These are phyloP conservation scores for Trypanosomatidae sp. DNA, from an alignment of 208 protist genomes.

Conservation along the genomic window DNA sequence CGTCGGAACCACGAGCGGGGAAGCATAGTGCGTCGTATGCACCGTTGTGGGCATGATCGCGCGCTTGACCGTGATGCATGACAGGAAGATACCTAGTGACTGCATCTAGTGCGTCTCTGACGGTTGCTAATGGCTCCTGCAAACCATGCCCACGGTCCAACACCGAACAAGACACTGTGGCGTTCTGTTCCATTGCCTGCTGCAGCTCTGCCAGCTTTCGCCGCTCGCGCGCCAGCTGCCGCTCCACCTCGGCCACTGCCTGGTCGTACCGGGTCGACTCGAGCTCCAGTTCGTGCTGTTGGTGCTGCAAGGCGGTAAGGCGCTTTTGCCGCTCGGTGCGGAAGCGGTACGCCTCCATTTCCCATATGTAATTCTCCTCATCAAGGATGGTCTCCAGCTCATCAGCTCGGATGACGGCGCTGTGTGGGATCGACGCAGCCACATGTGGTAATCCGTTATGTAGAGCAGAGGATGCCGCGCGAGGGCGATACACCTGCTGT, in stretches of 20 bases:
- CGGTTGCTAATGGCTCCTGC: background rate
- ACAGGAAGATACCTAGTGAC: background rate
- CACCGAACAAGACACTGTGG: background rate
- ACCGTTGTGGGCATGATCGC: background rate
- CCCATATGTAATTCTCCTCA: constrained; percentile 57
- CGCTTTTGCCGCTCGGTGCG: constrained; percentile 52
- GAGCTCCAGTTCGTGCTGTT: constrained; percentile 30
- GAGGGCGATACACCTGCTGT: constrained; percentile 5
- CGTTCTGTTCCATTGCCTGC: constrained; percentile 7
- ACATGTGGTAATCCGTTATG: background rate
- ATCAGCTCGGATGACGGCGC: constrained; percentile 22
- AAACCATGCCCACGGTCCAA: background rate
- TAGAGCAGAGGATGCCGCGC: background rate
- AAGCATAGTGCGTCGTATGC: background rate
- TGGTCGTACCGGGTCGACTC: constrained; percentile 31
- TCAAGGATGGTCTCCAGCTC: constrained; percentile 39
- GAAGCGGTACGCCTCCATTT: constrained; percentile 69
- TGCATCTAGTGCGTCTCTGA: background rate
- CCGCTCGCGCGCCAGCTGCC: constrained; percentile 32
- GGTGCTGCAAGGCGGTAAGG: constrained; percentile 24
- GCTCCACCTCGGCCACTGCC: constrained; percentile 25
- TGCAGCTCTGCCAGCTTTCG: constrained; percentile 33
- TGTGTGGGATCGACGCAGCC: background rate
- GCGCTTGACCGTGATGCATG: background rate
- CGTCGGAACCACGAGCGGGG: background rate